A percentile compares a stretch with the other conserved stretches of the same genome.
Conservation (phyloP, 192 early-diverging fungal genomes). For the Geranomyces michiganensis region DNA sequence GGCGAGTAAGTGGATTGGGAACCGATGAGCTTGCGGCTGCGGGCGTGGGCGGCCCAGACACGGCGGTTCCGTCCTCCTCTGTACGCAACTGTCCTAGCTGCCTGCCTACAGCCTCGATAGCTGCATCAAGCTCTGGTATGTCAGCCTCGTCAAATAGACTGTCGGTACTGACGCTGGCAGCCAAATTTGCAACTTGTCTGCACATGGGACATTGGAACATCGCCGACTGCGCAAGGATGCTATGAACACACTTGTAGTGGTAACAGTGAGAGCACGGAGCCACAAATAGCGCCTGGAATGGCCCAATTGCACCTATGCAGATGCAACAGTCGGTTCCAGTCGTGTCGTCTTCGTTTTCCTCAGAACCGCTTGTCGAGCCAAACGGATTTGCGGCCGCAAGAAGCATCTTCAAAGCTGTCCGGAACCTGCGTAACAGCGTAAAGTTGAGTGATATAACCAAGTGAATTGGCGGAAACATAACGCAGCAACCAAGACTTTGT, state of each 20-base stretch:
- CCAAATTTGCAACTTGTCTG: constrained; percentile 64
- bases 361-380: constrained; percentile 29
- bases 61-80: constrained; percentile 3
- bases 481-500: neutral
- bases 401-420: constrained; percentile 51
- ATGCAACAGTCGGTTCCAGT: constrained; percentile 60
- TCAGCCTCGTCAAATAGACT: constrained; percentile 42
- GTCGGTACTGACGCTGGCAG: constrained; percentile 56
- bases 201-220: constrained; percentile 71
- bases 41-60: neutral
- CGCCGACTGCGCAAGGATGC: constrained; percentile 48
- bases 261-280: constrained; percentile 69
- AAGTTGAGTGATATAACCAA: constrained; percentile 1
- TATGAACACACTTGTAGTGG: constrained; percentile 62
- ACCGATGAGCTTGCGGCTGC: neutral
- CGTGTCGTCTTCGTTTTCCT: constrained; percentile 39
- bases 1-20: neutral
- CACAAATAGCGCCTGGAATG: constrained; percentile 65
- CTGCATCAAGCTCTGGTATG: neutral
- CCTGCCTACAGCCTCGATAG: neutral
- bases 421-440: constrained; percentile 37
- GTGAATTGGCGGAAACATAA: neutral
- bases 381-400: constrained; percentile 62
- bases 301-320: constrained; percentile 56
- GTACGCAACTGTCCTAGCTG: constrained; percentile 25